A percentile compares a stretch with the other conserved stretches of the same genome.
phyloP scores from a whole-genome alignment of 192 early-diverging fungal genomes.

The Backusella parvicylindrica region DNA sequence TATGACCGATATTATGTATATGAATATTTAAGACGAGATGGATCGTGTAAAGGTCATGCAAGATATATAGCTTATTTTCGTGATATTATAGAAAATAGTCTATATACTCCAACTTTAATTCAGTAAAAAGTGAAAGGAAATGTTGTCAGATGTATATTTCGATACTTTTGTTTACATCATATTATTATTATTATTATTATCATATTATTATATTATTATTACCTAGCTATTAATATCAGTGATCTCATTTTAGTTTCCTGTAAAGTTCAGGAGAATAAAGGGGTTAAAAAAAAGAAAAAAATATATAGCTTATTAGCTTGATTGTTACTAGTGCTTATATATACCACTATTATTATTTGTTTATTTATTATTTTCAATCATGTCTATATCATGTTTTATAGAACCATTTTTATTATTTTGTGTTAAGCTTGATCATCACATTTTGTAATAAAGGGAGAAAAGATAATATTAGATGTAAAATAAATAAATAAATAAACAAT shows the following conservation, averaged over 20 bases:
- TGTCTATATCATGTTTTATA: background rate
- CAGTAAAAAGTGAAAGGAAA: background rate
- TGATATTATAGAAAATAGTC: background rate
- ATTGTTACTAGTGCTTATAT: background rate
- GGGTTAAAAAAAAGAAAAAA: background rate
- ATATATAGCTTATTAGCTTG: background rate
- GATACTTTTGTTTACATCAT: background rate
- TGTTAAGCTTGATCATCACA: background rate
- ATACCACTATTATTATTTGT: too few species aligned
- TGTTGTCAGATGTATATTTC: constrained; percentile 1
- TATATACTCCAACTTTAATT: background rate
- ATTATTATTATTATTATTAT: background rate
- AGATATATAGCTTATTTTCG: background rate
- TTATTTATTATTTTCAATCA: background rate
- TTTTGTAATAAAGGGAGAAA: background rate
- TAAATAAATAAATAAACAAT: background rate
- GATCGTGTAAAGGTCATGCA: too few species aligned
- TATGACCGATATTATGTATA: too few species aligned
- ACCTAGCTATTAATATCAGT: too few species aligned
- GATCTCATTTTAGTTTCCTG: background rate
- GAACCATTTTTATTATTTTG: background rate
- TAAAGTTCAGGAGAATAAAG: background rate
- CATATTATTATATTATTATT: background rate
- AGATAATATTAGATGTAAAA: background rate
- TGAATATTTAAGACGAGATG: too few species aligned